Conservation (phyloP, 1,284 basidiomycete genomes). For the Heliocybe sulcata region DNA sequence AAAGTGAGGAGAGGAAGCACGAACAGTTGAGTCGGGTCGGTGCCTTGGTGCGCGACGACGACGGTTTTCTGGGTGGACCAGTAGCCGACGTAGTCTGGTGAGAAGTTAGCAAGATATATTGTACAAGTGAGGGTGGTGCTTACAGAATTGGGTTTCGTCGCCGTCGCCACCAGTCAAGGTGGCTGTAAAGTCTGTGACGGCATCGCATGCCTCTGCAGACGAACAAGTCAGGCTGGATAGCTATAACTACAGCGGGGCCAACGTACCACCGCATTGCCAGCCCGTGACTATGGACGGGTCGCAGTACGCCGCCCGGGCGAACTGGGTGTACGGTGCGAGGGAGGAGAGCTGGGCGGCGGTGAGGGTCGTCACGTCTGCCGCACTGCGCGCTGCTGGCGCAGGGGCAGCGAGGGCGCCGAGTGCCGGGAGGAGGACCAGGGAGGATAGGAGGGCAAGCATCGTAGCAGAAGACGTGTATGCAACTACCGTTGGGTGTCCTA, state of each 20-base stretch:
- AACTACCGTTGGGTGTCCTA: too few relatives aligned
- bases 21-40: conserved; percentile 32
- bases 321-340: conserved; percentile 31
- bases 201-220: conserved; percentile 27
- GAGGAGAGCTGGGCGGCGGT: conserved; percentile 22
- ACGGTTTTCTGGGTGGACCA: conserved; percentile 29
- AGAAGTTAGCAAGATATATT: conserved; percentile 1
- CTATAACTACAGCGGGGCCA: neutral
- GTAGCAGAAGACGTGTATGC: neutral
- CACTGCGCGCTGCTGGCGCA: neutral
- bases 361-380: conserved; percentile 18
- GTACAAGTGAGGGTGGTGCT: conserved; percentile 20
- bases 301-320: conserved; percentile 34
- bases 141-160: conserved; percentile 35
- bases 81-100: conserved; percentile 30
- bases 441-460: neutral
- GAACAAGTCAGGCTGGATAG: neutral
- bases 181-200: conserved; percentile 34
- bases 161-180: conserved; percentile 41
- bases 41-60: conserved; percentile 38
- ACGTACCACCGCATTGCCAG: conserved; percentile 32
- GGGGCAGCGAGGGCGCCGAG: neutral
- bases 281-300: conserved; percentile 17
- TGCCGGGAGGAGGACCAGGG: neutral
- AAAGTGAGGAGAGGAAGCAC: conserved; percentile 4